These are phyloP conservation scores for Noccaea bulbosa DNA, from an alignment of 345 rosid genomes.

Conservation along the genomic window DNA sequence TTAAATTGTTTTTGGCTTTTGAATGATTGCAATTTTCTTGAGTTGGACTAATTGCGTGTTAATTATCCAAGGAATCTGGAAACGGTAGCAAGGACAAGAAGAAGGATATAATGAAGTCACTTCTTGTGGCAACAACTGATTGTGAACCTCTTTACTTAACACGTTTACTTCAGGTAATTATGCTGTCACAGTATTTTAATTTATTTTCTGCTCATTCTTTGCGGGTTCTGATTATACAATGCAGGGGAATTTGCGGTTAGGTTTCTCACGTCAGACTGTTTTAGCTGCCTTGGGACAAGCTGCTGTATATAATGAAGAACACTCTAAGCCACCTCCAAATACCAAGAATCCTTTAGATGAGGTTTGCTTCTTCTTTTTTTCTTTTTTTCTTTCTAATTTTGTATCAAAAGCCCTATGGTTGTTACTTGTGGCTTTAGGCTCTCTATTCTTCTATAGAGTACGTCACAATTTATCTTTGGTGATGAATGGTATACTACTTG, in stretches of 20 bases:
- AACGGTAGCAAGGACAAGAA: slow-evolving; percentile 91
- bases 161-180: slow-evolving; percentile 71
- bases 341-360: slow-evolving; percentile 78
- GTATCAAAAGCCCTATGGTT: not conserved
- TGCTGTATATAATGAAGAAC: slow-evolving; percentile 67
- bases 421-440: slow-evolving; percentile 18
- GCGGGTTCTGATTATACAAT: no score
- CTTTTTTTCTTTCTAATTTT: not conserved
- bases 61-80: slow-evolving; percentile 64
- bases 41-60: no score
- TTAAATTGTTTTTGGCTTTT: not conserved
- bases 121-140: slow-evolving; percentile 91
- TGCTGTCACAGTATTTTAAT: no score
- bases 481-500: no score
- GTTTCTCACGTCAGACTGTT: slow-evolving; percentile 78
- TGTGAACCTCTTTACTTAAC: slow-evolving; percentile 88
- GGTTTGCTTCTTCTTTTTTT: slow-evolving; percentile 43
- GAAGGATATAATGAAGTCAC: slow-evolving; percentile 79
- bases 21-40: not conserved
- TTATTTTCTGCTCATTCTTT: no score
- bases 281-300: slow-evolving; percentile 94
- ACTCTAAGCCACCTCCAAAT: slow-evolving; percentile 65
- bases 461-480: not conserved
- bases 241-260: slow-evolving; percentile 60
- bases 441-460: no score